Evolutionary conservation across 352 stramenopile genomes (phyloP), one percentile per base, ranked within the genome.

Genomic region (Globisporangium takayamanum): DNA sequence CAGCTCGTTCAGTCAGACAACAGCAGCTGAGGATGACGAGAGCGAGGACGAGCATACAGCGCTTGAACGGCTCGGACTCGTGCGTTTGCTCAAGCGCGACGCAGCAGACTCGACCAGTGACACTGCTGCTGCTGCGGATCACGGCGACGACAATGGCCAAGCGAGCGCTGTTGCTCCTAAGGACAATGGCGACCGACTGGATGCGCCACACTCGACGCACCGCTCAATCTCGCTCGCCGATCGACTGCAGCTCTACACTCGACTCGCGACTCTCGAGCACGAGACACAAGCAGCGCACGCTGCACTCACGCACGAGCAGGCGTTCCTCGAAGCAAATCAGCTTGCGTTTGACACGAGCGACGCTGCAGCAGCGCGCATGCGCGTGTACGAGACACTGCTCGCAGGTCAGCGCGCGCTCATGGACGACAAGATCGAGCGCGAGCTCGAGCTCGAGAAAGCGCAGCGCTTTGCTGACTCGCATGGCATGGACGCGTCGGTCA

Each of bases 381-480:
- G 22, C 1, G 63, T 84, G 4, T 86, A 80, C 30, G 52, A 69
- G 47, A 72, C 63, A 37, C 73, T 89, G 25, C 58, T 89, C 2
- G 62, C 69, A 4, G 66, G 64, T 0, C 79, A 84, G 37, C 72
- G 70, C 46, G 57, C 64, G 10, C 54, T 87, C 36, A 81, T 84
- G 6, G 79, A 89, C 15, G 79, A 87, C 50, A 83, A 82, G 51
- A 69, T 85, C 64, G 63, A 84, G 61, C 66, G 75, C 0, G 73
- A 89, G 41, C 49, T 84, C 7, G 56, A 66, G 18, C 15, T 68
- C 1, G 67, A 64, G 39, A 66, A 64, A 25, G 70, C 83, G 50
- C 66, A 61, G 10, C 66, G 57, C 5, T 73, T 69, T n/a, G 54
- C 81, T 0, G 61, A 67, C 50, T 55, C 57, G 5, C 55, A 85